Base-by-base conservation (phyloP, 2,329 filamentous ascomycete genomes). In the Davidsoniella virescens region DNA sequence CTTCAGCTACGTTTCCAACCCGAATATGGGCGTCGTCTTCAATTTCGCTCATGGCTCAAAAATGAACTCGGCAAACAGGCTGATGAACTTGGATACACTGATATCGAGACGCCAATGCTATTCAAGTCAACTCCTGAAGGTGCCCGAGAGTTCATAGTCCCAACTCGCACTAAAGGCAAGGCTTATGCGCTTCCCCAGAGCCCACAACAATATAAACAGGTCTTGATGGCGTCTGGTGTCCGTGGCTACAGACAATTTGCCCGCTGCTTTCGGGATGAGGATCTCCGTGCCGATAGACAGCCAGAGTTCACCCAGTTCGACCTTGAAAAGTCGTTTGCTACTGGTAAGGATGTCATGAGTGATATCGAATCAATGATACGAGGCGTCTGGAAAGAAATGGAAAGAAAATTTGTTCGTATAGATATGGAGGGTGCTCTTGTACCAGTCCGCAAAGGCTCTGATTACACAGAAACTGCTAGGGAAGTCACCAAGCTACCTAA, bases 121-220 rank as follows among this genome's bases (percentile, higher is more conserved):
- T 98, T 98, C 75, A 98, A 96, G 64, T 95, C 92, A 0, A 98
- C 92, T 0, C 87, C 92, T 0, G 92, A 98, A 66, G 92, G 92
- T 0, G 93, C 92, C 1, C 75, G 90, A 45, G 92, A 98, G 62
- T 98, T 98, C 55, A 64, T 98, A 5, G 90, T 98, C 4, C 92
- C 92, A 0, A 94, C 88, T 1, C 73, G 92, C 25, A 75, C 73
- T 36, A 72, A 71, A 1, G 87, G 86, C 0, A 68, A 80, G 54
- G 87, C 86, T 3, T 98, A 96, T 63, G 92, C 92, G 7, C 69
- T 98, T 17, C 88, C 88, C 0, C 93, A 98, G 63, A 96, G 90
- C 56, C 92, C 92, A 0, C 92, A 98, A 63, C 92, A 98, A 63
- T 98, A 96, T 62, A 98, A 98, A 67, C 92, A 98, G 67, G 85